Percentiles rank a stretch among this genome's conserved stretches.
These are phyloP conservation scores for Rhizopogon sp. DNA, from an alignment of 768 basidiomycete species.

Conservation along the genomic window DNA sequence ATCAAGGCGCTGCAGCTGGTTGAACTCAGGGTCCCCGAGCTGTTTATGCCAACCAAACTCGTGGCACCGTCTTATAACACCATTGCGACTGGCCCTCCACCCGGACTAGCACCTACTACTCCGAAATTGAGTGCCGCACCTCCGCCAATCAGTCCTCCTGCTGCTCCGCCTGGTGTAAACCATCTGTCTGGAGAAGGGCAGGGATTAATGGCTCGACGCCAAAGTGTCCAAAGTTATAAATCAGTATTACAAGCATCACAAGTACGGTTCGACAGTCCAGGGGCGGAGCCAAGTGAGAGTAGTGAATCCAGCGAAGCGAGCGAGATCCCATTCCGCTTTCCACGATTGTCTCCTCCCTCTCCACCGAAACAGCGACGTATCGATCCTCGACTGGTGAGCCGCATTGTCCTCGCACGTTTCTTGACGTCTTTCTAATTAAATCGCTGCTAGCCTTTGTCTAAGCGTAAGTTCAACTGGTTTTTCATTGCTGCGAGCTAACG, in stretches of 20 bases:
- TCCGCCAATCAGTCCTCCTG: not conserved
- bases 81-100: slow-evolving; percentile 20
- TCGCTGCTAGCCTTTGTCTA: slow-evolving; percentile 45
- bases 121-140: slow-evolving; percentile 9
- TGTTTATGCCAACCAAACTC: slow-evolving; percentile 59
- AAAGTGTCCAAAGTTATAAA: slow-evolving; percentile 37
- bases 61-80: slow-evolving; percentile 21
- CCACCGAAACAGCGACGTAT: slow-evolving; percentile 35
- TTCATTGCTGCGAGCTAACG: not conserved
- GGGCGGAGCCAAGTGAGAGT: slow-evolving; percentile 39
- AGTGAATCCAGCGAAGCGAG: slow-evolving; percentile 43
- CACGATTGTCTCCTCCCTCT: slow-evolving; percentile 27
- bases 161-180: slow-evolving; percentile 1
- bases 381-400: slow-evolving; percentile 50
- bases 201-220: slow-evolving; percentile 11
- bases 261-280: slow-evolving; percentile 27
- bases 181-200: slow-evolving; percentile 8
- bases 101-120: slow-evolving; percentile 14
- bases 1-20: slow-evolving; percentile 56
- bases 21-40: slow-evolving; percentile 44
- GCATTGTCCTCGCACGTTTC: slow-evolving; percentile 15
- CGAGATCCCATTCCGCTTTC: slow-evolving; percentile 24
- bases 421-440: not conserved
- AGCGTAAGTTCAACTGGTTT: slow-evolving; percentile 41
- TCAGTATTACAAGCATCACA: slow-evolving; percentile 24